Conservation (phyloP, 2,329 filamentous ascomycete species). For the Aspergillus hortae region DNA sequence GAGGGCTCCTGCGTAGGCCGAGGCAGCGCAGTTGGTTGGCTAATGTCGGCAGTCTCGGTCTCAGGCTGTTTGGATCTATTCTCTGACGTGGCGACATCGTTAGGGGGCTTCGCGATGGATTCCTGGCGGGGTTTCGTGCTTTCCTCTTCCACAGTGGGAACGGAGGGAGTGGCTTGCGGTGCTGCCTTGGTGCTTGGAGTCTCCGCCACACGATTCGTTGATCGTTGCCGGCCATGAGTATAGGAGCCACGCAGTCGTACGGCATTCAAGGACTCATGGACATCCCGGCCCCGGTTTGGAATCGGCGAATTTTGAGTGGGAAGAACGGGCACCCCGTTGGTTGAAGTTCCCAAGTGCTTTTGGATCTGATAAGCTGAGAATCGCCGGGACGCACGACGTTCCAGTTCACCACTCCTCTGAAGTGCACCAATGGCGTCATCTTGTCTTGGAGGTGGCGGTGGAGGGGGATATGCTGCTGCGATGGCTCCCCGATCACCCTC, state of each 20-base stretch:
- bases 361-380: constrained; percentile 97
- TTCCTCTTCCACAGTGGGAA: constrained; percentile 55
- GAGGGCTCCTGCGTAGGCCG: constrained; percentile 33
- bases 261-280: constrained; percentile 77
- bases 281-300: constrained; percentile 73
- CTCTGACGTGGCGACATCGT: constrained; percentile 43
- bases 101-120: constrained; percentile 15
- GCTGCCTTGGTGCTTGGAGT: constrained; percentile 57
- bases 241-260: constrained; percentile 59
- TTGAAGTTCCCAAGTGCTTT: constrained; percentile 79
- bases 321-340: constrained; percentile 80
- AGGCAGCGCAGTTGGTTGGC: constrained; percentile 57
- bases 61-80: constrained; percentile 52
- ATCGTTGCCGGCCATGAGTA: constrained; percentile 51
- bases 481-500: constrained; percentile 49
- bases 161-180: constrained; percentile 43
- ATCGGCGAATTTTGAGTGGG: constrained; percentile 52
- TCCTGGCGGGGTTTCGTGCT: constrained; percentile 33
- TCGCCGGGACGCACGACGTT: constrained; percentile 83
- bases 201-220: constrained; percentile 52
- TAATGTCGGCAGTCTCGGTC: constrained; percentile 34
- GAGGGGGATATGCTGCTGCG: constrained; percentile 53
- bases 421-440: constrained; percentile 88
- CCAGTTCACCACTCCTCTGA: constrained; percentile 86
- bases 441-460: constrained; percentile 75